Evolutionary conservation across 352 stramenopile genomes (phyloP).

Genomic region (Phytophthora parvispora): DNA sequence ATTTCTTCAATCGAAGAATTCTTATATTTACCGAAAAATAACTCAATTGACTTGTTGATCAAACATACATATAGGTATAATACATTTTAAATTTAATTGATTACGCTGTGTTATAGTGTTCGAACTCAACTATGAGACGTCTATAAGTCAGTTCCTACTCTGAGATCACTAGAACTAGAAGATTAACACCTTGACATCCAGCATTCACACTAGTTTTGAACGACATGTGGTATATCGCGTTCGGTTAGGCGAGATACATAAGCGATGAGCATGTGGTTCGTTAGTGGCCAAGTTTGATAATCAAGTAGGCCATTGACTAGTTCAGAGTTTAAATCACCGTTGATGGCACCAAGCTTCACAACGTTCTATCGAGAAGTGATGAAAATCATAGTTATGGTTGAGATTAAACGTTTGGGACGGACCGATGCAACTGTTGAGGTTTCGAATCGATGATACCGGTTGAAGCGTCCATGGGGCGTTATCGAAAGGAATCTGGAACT

Average conservation of each 20-base stretch:
- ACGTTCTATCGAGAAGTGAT: background rate
- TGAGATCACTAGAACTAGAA: too few species aligned
- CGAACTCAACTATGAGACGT: too few species aligned
- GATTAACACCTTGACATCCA: too few species aligned
- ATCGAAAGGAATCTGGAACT: slow-evolving; percentile 6
- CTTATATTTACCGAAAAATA: too few species aligned
- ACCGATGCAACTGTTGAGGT: slow-evolving; percentile 1
- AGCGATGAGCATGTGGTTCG: background rate
- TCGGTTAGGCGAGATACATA: background rate
- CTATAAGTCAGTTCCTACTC: too few species aligned
- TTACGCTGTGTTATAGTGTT: too few species aligned
- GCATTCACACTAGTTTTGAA: too few species aligned
- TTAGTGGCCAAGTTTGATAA: background rate
- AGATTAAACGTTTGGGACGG: background rate
- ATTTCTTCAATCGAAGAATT: too few species aligned
- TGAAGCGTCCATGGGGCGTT: slow-evolving; percentile 4
- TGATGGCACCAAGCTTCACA: slow-evolving; percentile 2
- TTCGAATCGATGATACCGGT: background rate
- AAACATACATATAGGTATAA: too few species aligned
- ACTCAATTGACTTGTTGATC: too few species aligned
- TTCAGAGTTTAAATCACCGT: background rate
- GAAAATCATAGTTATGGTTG: slow-evolving; percentile 1
- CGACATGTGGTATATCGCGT: background rate
- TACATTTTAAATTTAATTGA: too few species aligned
- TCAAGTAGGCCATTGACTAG: slow-evolving; percentile 1